Base-by-base conservation (phyloP, 163 green algal species). In the Scenedesmus sp. region DNA sequence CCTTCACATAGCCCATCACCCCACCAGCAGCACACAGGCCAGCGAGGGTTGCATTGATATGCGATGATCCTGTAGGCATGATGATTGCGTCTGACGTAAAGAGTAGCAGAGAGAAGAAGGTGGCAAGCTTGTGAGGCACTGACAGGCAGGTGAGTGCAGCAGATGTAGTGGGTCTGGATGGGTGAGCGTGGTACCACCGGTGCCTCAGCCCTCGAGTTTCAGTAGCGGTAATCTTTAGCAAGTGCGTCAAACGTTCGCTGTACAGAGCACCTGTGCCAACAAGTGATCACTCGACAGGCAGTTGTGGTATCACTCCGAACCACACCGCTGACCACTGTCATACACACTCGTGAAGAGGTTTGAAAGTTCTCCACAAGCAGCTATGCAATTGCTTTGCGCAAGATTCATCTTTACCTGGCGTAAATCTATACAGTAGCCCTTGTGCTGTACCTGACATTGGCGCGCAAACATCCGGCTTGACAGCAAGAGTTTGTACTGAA, bases 1-100 rank as follows among this genome's bases (percentile, higher is more conserved):
- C 56, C 42, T 90, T 90, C 18, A 83, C 24, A 40, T 84, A 90
- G 68, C 85, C 85, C 85, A 90, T 90, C 26, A 90, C 70, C 18
- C 85, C 85, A 4, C 85, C 85, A 51, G 85, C 85, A 84, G 85
- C 85, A 49, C 85, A 90, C 43, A 90, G 22, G 37, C 59, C 30
- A 35, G 65, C 85, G 12, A 90, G 43, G 26, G 59, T 83, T 24
- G 61, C 61, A 42, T 90, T 90, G 30, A 37, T 49, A 44, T 90
- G 85, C 16, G 85, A 84, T 24, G 68, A 84, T 44, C 85, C 85
- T 24, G 85, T 70, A 40, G 85, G 85, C 65, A 76, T 76, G 30
- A 2, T 76, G 59, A 33, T 7, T 33, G 59, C 35, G 59, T 72
- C 51, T 72, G 9, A 35, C 9, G 59, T 5, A 22, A 12, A 72